phyloP scores from a whole-genome alignment of 1,139 yeast genomes.

The Martiniozyma asiatica region DNA sequence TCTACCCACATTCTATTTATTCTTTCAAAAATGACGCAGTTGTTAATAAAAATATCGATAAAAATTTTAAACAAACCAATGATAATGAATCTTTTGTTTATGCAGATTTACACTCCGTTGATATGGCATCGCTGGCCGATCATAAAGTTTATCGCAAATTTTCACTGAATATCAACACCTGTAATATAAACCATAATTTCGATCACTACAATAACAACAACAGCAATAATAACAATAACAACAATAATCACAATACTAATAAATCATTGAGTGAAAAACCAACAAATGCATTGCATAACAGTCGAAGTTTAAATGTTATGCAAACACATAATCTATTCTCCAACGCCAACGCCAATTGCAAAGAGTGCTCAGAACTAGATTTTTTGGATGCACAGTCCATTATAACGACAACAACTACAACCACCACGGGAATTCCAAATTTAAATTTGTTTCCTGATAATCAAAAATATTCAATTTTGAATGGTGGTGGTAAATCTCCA shows the following conservation, averaged over 20 bases:
- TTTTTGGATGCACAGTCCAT: slow-evolving; percentile 8
- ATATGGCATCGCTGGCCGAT: slow-evolving; percentile 5
- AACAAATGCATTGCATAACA: too few species aligned
- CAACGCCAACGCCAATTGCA: not conserved
- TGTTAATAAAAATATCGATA: not conserved
- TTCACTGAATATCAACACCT: not conserved
- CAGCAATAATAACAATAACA: too few species aligned
- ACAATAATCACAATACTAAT: too few species aligned
- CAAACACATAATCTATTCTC: not conserved
- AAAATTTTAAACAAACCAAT: not conserved
- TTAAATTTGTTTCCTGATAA: too few species aligned
- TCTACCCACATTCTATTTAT: not conserved
- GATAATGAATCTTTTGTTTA: slow-evolving; percentile 19
- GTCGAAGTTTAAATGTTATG: not conserved
- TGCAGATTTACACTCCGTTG: slow-evolving; percentile 12
- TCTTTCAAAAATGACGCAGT: not conserved
- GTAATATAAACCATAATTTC: too few species aligned
- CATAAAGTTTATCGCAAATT: slow-evolving; percentile 3
- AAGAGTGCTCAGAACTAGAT: slow-evolving; percentile 6
- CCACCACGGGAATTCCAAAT: too few species aligned
- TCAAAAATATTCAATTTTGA: too few species aligned
- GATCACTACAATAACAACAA: too few species aligned
- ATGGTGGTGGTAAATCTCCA: too few species aligned
- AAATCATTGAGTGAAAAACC: slow-evolving; percentile 3
- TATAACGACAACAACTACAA: too few species aligned